Evolutionary conservation across 768 basidiomycete genomes (phyloP).

Genomic region (Inosperma sp.): DNA sequence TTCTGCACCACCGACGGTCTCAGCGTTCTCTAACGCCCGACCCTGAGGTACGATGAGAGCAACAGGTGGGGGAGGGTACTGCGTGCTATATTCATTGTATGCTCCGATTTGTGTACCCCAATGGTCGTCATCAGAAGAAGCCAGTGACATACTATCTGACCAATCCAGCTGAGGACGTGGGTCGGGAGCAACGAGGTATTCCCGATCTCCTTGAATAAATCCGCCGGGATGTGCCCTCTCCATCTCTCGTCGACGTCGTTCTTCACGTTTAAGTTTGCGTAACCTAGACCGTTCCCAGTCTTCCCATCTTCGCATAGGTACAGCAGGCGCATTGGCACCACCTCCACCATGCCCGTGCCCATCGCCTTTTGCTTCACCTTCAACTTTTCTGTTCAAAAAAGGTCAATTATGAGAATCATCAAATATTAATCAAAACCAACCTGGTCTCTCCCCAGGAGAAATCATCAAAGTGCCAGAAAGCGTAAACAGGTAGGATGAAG

Average conservation of each 20-base stretch:
- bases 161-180: conserved; percentile 63
- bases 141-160: conserved; percentile 75
- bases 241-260: conserved; percentile 73
- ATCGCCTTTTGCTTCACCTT: conserved; percentile 78
- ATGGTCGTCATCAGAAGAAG: conserved; percentile 89
- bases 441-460: conserved; percentile 99
- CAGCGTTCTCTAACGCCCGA: conserved; percentile 33
- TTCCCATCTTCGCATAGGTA: conserved; percentile 98
- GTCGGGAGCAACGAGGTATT: conserved; percentile 57
- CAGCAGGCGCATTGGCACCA: conserved; percentile 46
- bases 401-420: conserved; percentile 5
- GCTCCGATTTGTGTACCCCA: conserved; percentile 95
- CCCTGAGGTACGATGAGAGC: conserved; percentile 49
- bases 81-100: conserved; percentile 80
- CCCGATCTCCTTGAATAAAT: conserved; percentile 57
- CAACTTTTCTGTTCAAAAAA: conserved; percentile 72
- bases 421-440: conserved; percentile 38
- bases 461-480: conserved; percentile 99
- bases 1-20: conserved; percentile 64
- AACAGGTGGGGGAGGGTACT: conserved; percentile 84
- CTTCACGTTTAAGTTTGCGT: conserved; percentile 85
- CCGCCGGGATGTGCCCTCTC: conserved; percentile 73
- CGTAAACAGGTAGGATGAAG: conserved; percentile 87
- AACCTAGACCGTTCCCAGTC: conserved; percentile 97
- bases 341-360: conserved; percentile 70